These are phyloP conservation scores for Colletotrichum somersetense DNA, from an alignment of 2,329 filamentous ascomycete genomes.

Conservation along the genomic window DNA sequence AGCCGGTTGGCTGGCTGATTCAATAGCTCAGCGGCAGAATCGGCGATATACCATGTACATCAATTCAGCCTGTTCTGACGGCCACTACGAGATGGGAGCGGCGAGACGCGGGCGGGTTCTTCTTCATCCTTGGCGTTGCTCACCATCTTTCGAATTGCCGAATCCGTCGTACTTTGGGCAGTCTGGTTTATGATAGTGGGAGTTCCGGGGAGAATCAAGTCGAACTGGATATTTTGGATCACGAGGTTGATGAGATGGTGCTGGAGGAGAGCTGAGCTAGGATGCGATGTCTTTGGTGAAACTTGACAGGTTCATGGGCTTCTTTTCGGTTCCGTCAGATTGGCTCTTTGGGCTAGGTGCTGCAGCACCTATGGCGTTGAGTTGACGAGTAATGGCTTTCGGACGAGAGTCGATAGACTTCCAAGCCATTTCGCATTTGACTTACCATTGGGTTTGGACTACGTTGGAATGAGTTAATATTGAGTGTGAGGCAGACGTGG, in stretches of 20 bases:
- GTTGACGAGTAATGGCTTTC: slow-evolving; percentile 27
- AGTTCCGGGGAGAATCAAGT: neutral
- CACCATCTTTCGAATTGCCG: neutral
- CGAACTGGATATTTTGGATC: slow-evolving; percentile 2
- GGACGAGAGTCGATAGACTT: slow-evolving; percentile 12
- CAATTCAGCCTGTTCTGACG: neutral
- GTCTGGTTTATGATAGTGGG: neutral
- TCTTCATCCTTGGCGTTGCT: neutral
- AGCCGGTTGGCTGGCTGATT: slow-evolving; percentile 14
- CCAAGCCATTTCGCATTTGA: neutral
- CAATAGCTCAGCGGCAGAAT: neutral
- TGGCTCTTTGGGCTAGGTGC: neutral
- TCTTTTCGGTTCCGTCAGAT: slow-evolving; percentile 1
- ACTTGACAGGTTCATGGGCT: slow-evolving; percentile 33
- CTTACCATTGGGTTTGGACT: neutral
- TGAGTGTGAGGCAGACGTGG: slow-evolving; percentile 8
- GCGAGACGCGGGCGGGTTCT: neutral
- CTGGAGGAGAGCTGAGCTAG: slow-evolving; percentile 6
- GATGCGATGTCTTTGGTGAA: slow-evolving; percentile 33
- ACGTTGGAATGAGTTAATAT: neutral
- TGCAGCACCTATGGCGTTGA: neutral
- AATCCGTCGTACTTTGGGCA: neutral
- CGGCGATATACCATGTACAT: neutral
- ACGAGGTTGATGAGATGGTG: neutral
- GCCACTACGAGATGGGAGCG: neutral